Conservation (phyloP, 1,284 basidiomycete genomes). For the Lignosus rhinocerotis region DNA sequence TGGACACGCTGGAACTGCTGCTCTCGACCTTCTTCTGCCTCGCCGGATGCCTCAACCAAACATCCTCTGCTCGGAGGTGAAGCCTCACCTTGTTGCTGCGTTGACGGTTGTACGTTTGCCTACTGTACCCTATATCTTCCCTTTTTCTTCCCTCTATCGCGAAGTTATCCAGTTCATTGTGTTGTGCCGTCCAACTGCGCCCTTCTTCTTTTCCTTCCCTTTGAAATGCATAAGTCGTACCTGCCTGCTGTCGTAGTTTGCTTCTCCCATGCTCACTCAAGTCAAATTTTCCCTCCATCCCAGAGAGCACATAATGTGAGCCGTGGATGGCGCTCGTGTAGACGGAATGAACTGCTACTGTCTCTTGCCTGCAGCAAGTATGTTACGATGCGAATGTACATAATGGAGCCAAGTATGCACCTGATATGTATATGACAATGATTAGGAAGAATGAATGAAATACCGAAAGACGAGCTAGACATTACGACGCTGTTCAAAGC, state of each 20-base stretch:
- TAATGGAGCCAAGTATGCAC: slow-evolving; percentile 21
- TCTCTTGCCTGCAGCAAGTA: slow-evolving; percentile 19
- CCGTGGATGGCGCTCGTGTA: slow-evolving; percentile 1
- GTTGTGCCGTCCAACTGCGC: slow-evolving; percentile 16
- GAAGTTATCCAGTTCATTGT: slow-evolving; percentile 3
- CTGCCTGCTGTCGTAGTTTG: slow-evolving; percentile 7
- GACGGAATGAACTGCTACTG: slow-evolving; percentile 5
- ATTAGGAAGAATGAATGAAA: background rate
- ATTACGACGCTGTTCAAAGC: background rate
- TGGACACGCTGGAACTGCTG: background rate
- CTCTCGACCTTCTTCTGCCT: background rate
- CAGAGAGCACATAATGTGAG: background rate
- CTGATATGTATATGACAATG: slow-evolving; percentile 11
- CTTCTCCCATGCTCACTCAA: background rate
- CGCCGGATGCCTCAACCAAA: slow-evolving; percentile 2
- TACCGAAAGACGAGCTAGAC: slow-evolving; percentile 3
- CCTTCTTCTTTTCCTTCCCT: background rate
- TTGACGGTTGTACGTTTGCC: slow-evolving; percentile 24
- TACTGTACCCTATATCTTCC: slow-evolving; percentile 22
- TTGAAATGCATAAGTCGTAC: background rate
- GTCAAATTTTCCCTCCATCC: background rate
- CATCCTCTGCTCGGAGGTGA: slow-evolving; percentile 4
- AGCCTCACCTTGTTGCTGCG: slow-evolving; percentile 13
- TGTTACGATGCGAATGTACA: slow-evolving; percentile 24
- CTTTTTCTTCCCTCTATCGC: slow-evolving; percentile 1